phyloP scores from a whole-genome alignment of 2,329 filamentous ascomycete species.

The Periconia macrospinosa region DNA sequence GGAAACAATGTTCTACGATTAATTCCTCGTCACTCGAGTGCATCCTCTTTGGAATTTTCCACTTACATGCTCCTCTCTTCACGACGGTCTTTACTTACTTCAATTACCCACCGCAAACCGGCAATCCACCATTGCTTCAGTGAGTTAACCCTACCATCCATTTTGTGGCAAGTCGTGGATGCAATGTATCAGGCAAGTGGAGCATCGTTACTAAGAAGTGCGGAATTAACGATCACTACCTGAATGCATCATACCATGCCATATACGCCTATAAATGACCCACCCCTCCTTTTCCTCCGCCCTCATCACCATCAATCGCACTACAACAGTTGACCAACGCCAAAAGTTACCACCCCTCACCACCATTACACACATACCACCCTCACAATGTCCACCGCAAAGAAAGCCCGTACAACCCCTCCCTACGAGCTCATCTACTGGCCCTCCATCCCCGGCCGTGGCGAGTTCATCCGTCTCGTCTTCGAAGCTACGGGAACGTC shows the following conservation, averaged over 20 bases:
- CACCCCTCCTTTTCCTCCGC: neutral
- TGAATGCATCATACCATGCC: neutral
- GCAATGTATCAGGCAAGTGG: neutral
- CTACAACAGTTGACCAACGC: neutral
- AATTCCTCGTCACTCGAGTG: neutral
- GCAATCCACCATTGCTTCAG: neutral
- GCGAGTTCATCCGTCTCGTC: conserved; percentile 71
- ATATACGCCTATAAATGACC: neutral
- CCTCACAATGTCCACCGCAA: neutral
- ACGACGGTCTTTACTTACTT: neutral
- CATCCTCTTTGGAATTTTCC: neutral
- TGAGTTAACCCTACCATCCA: neutral
- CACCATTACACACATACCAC: neutral
- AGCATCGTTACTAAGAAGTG: neutral
- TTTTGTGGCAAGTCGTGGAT: neutral
- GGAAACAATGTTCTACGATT: too few species aligned
- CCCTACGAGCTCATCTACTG: conserved; percentile 71
- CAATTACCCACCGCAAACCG: neutral
- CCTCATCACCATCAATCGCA: neutral
- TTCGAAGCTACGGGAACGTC: conserved; percentile 68
- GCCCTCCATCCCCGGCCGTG: conserved; percentile 71
- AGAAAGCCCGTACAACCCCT: conserved; percentile 22
- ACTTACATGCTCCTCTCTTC: neutral
- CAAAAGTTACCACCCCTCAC: neutral
- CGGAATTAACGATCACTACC: neutral